phyloP scores from a whole-genome alignment of 2,329 filamentous ascomycete genomes.

The Lachnellula hyalina region DNA sequence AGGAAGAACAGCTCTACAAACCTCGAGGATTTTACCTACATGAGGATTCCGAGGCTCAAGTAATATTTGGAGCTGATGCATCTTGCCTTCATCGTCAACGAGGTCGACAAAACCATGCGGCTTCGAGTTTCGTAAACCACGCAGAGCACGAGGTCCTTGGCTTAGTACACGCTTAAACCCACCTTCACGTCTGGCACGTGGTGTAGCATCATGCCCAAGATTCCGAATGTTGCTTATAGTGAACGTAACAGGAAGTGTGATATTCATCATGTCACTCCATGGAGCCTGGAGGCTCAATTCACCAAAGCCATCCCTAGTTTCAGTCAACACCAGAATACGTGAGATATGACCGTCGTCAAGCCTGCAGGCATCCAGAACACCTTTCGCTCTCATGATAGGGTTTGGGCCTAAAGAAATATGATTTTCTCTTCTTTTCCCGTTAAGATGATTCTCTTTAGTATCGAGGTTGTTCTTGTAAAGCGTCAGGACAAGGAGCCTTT shows the following conservation, averaged over 20 bases:
- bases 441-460: conserved; percentile 6
- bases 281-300: conserved; percentile 70
- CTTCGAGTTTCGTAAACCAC: conserved; percentile 52
- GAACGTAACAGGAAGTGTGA: conserved; percentile 55
- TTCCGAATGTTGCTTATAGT: conserved; percentile 54
- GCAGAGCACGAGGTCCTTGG: conserved; percentile 33
- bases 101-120: conserved; percentile 60
- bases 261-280: conserved; percentile 65
- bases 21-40: conserved; percentile 54
- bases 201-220: conserved; percentile 50
- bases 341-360: conserved; percentile 61
- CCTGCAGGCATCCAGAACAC: conserved; percentile 68
- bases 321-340: conserved; percentile 65
- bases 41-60: conserved; percentile 61
- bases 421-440: conserved; percentile 28
- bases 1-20: conserved; percentile 60
- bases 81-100: conserved; percentile 53
- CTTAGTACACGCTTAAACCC: conserved; percentile 41
- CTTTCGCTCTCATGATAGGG: conserved; percentile 44
- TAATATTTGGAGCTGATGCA: conserved; percentile 63
- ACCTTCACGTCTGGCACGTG: conserved; percentile 48
- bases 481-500: conserved; percentile 61
- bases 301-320: conserved; percentile 56
- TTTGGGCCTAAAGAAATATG: conserved; percentile 26
- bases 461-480: conserved; percentile 42